Evolutionary conservation across 495 filamentous ascomycete genomes (phyloP).

Genomic region (Achaetomiella virescens): DNA sequence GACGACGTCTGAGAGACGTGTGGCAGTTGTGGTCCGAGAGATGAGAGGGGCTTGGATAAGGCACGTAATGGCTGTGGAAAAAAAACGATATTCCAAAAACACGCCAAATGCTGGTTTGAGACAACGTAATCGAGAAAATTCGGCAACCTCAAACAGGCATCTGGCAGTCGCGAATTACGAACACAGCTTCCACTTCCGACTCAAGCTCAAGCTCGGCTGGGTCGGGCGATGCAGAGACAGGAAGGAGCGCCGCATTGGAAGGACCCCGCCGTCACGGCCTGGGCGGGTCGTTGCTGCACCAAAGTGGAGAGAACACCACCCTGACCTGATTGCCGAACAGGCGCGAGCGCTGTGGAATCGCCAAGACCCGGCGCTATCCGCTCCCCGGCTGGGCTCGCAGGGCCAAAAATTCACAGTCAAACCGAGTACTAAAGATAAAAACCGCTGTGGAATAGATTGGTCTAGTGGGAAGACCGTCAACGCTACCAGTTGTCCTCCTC

Average conservation of each 20-base stretch:
- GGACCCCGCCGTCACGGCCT: neutral
- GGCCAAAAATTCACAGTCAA: too few relatives aligned
- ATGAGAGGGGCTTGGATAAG: too few relatives aligned
- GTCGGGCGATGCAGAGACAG: neutral
- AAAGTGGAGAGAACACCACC: neutral
- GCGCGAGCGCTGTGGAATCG: neutral
- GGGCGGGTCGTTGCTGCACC: neutral
- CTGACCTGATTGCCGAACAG: neutral
- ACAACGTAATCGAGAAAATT: neutral
- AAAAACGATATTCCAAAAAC: too few relatives aligned
- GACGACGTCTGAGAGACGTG: neutral
- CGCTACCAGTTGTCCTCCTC: too few relatives aligned
- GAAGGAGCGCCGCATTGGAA: neutral
- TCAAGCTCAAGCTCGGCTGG: neutral
- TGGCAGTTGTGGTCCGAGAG: neutral
- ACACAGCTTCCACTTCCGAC: slow-evolving; percentile 11
- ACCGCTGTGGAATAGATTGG: too few relatives aligned
- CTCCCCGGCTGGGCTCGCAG: too few relatives aligned
- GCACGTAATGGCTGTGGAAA: too few relatives aligned
- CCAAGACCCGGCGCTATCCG: slow-evolving; percentile 2
- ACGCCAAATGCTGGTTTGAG: too few relatives aligned
- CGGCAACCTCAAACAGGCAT: neutral
- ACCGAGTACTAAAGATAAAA: too few relatives aligned
- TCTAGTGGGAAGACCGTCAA: too few relatives aligned
- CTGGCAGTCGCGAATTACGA: neutral